Base-by-base conservation (phyloP, 306 rosid genomes). In the Lathyrus tuberosus region DNA sequence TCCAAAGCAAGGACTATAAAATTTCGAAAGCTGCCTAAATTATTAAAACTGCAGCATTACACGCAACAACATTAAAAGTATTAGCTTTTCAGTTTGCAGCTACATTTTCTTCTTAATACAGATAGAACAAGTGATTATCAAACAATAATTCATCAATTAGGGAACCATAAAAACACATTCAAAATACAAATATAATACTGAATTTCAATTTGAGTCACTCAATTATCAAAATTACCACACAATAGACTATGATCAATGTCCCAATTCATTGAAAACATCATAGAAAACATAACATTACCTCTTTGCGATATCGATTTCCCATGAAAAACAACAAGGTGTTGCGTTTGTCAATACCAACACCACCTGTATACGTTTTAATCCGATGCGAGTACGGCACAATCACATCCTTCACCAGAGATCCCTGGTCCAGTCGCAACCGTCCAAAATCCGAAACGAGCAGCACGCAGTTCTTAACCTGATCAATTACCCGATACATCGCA, bases 271-370 rank as follows among this genome's bases (percentile, higher is more conserved):
- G 8, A 18, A 40, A 62, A 61, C 49, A 10, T 1, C 2, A 38
- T 10, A 15, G 2, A 26, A 42, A 12, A 52, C 33, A 22, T 40
- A 3, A 3, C 37, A 65, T 22, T 79, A 94, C 99, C 96, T 94
- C 96, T 79, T 94, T 94, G 33, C 99, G 97, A 65, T 74, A 91
- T 10, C 99, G 88, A 71, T 86, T 86, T 46, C 99, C 99, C 99
- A 94, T 94, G 73, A 94, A 94, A 81, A 94, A 94, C 78, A 91
- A 54, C 86, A 91, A 78, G 0, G 95, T 87, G 5, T 62, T 67
- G 62, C 99, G 97, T 16, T 80, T 69, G 10, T 63, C 82, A 24
- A 88, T 52, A 10, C 87, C 79, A 0, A 87, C 67, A 4, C 67
- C 87, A 33, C 99, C 99, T 0, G 17, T 67, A 53, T 83, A 91